These are phyloP conservation scores for Zasmidium cellare DNA, from an alignment of 2,329 filamentous ascomycete species.

Conservation along the genomic window DNA sequence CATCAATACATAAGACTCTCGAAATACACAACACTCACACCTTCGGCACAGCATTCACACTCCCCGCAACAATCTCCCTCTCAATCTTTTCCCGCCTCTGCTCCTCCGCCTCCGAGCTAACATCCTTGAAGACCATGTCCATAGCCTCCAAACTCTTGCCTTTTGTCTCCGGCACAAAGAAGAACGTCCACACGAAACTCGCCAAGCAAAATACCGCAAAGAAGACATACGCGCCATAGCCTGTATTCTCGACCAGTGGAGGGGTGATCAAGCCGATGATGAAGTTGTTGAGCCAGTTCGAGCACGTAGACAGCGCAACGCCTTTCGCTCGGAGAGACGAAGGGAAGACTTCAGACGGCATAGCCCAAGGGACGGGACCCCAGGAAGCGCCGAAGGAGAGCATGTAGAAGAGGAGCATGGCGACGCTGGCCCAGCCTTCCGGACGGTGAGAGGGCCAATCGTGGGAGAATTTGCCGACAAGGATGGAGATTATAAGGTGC, in stretches of 20 bases:
- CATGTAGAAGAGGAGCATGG: conserved; percentile 33
- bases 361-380: conserved; percentile 32
- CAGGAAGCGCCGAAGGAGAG: conserved; percentile 58
- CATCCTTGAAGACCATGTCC: conserved; percentile 31
- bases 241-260: conserved; percentile 48
- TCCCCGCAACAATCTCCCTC: conserved; percentile 21
- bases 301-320: conserved; percentile 47
- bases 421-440: conserved; percentile 44
- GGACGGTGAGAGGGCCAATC: conserved; percentile 46
- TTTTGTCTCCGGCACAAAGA: conserved; percentile 60
- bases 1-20: too few species aligned
- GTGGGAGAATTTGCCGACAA: conserved; percentile 55
- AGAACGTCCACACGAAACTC: conserved; percentile 53
- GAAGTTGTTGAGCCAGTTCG: conserved; percentile 62
- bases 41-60: neutral
- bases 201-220: conserved; percentile 58
- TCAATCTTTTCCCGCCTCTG: conserved; percentile 28
- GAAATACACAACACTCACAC: too few species aligned
- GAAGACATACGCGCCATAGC: conserved; percentile 61
- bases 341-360: conserved; percentile 63
- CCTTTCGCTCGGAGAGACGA: conserved; percentile 63
- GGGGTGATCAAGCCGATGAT: conserved; percentile 45
- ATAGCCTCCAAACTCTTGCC: conserved; percentile 39
- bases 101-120: conserved; percentile 25
- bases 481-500: conserved; percentile 52